Evolutionary conservation across 2,329 filamentous ascomycete species (phyloP).

Genomic region (Ophiostoma ulmi): DNA sequence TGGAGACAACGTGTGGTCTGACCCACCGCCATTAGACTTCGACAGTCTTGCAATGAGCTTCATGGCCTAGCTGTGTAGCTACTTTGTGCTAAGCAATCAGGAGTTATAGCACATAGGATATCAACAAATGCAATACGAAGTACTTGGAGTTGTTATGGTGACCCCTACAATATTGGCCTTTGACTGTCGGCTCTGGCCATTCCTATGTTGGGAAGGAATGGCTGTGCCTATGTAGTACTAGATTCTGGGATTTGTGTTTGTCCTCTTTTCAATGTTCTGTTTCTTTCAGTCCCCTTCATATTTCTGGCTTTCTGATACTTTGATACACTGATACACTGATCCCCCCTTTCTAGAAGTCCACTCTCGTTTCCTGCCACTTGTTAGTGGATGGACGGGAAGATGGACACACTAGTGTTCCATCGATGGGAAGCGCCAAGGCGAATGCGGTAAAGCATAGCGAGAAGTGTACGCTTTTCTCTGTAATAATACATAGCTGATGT

Average conservation of each 20-base stretch:
- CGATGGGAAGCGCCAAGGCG: constrained; percentile 15
- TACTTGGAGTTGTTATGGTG: background rate
- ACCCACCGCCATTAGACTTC: background rate
- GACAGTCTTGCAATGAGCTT: background rate
- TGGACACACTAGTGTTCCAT: constrained; percentile 9
- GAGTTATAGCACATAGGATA: too few relatives aligned
- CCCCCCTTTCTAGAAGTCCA: background rate
- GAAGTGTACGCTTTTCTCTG: background rate
- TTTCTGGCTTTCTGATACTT: background rate
- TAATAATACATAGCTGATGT: too few relatives aligned
- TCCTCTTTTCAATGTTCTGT: background rate
- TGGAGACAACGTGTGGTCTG: background rate
- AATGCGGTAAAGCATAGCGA: constrained; percentile 18
- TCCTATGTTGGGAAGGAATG: background rate
- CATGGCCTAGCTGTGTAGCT: background rate
- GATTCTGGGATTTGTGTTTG: background rate
- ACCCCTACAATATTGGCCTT: background rate
- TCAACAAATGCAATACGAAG: background rate
- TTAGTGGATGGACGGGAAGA: constrained; percentile 1
- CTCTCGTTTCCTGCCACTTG: constrained; percentile 3
- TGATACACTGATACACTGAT: background rate
- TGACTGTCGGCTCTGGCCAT: background rate
- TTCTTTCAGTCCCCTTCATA: background rate
- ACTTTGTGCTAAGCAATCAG: background rate
- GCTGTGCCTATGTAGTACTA: background rate